phyloP scores from a whole-genome alignment of 257 asterid genomes.

The Avicennia marina region DNA sequence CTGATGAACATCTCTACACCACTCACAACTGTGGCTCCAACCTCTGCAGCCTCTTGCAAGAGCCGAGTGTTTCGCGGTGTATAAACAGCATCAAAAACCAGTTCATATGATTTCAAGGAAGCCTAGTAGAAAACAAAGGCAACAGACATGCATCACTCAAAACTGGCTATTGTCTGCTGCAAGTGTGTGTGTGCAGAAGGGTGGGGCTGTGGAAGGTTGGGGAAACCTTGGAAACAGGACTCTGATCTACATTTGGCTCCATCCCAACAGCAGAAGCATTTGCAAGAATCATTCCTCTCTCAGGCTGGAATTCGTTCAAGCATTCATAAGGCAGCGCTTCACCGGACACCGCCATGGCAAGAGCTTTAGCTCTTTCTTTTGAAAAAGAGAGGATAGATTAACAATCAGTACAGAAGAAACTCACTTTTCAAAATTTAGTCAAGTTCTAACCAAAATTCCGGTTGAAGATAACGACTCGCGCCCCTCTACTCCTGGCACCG shows the following conservation, averaged over 20 bases:
- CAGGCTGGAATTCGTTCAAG: slow-evolving; percentile 37
- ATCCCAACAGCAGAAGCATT: slow-evolving; percentile 70
- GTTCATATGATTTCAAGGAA: slow-evolving; percentile 45
- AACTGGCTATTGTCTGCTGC: background rate
- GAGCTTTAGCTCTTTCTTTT: slow-evolving; percentile 62
- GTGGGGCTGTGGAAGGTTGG: background rate
- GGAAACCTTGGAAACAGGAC: slow-evolving; percentile 59
- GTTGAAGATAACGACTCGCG: slow-evolving; percentile 63
- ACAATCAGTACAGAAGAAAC: background rate
- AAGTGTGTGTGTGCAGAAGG: background rate
- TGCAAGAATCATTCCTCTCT: slow-evolving; percentile 67
- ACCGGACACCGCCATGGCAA: slow-evolving; percentile 62
- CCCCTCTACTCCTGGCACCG: slow-evolving; percentile 71
- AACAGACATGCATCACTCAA: background rate
- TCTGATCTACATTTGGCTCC: slow-evolving; percentile 50
- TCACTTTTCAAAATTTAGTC: background rate
- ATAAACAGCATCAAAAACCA: slow-evolving; percentile 69
- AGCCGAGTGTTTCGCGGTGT: slow-evolving; percentile 65
- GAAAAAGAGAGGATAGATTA: background rate
- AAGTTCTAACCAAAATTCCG: slow-evolving; percentile 49
- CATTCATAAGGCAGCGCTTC: slow-evolving; percentile 57
- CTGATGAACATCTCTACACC: slow-evolving; percentile 79
- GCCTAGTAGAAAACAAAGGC: slow-evolving; percentile 27
- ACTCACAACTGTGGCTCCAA: slow-evolving; percentile 58
- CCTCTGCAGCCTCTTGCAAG: slow-evolving; percentile 61